Percentiles rank a stretch among this genome's conserved stretches.
Evolutionary conservation across 139 green algal genomes (phyloP).

Genomic region (Monoraphidium neglectum): DNA sequence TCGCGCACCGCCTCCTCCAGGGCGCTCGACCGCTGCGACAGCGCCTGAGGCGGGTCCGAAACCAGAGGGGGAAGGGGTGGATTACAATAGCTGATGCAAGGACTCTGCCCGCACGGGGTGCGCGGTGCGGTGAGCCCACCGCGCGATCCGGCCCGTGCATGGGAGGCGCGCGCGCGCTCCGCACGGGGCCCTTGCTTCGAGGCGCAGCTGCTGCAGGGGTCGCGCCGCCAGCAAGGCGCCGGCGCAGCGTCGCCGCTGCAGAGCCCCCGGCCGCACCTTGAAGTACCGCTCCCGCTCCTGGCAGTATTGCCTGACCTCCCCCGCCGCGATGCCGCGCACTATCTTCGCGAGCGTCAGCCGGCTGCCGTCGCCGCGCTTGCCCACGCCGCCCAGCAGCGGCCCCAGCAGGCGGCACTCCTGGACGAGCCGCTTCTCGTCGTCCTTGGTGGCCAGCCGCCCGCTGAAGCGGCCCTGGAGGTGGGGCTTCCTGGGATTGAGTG

Average conservation of each 20-base stretch:
- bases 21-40: conserved; percentile 20
- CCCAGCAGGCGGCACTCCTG: conserved; percentile 82
- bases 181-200: no score
- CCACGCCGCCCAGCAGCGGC: conserved; percentile 68
- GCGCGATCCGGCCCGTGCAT: no score
- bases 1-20: conserved; percentile 11
- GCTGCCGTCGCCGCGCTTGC: conserved; percentile 66
- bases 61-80: no score
- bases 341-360: conserved; percentile 84
- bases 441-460: conserved; percentile 82
- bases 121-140: no score
- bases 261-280: conserved; percentile 27
- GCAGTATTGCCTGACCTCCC: conserved; percentile 65
- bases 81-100: no score
- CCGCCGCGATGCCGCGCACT: conserved; percentile 76
- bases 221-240: no score
- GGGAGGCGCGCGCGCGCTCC: no score
- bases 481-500: conserved; percentile 39
- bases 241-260: no score
- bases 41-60: conserved; percentile 26
- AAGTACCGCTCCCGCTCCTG: conserved; percentile 51
- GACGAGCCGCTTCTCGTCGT: conserved; percentile 77
- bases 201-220: no score
- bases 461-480: conserved; percentile 77
- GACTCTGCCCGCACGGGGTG: no score